Conservation (phyloP, 2,329 filamentous ascomycete species). For the Sporothrix brunneoviolacea region DNA sequence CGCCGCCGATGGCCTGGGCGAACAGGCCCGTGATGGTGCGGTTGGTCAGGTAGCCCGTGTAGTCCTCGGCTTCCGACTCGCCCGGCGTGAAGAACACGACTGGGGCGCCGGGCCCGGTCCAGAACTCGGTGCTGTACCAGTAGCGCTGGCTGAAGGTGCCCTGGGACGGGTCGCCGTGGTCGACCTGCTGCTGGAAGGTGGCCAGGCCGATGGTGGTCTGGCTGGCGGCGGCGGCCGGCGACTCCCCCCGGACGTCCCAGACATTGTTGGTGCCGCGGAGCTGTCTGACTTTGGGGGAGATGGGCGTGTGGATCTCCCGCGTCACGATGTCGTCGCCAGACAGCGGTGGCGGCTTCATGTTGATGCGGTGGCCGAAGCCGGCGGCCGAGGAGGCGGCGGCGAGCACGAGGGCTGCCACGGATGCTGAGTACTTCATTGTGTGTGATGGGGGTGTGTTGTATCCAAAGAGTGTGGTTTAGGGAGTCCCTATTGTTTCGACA, state of each 20-base stretch:
- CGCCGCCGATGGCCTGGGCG: constrained; percentile 33
- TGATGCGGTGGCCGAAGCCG: constrained; percentile 2
- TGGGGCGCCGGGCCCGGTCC: constrained; percentile 34
- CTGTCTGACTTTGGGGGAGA: neutral
- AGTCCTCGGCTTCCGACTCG: constrained; percentile 29
- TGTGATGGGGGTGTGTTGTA: neutral
- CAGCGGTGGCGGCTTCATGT: constrained; percentile 11
- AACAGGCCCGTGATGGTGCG: constrained; percentile 32
- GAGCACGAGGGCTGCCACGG: constrained; percentile 7
- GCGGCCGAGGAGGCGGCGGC: constrained; percentile 2
- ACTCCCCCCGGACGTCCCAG: neutral
- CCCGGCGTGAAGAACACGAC: constrained; percentile 36
- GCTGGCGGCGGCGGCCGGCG: neutral
- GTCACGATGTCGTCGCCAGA: neutral
- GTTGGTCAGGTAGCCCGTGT: constrained; percentile 44
- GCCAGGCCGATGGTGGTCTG: neutral
- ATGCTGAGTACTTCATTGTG: constrained; percentile 3
- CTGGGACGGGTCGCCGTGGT: constrained; percentile 33
- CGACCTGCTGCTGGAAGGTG: constrained; percentile 34
- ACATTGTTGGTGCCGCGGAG: constrained; percentile 13
- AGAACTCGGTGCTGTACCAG: constrained; percentile 35
- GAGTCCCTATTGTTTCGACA: too few relatives aligned
- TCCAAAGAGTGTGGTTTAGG: neutral
- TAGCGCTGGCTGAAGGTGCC: constrained; percentile 37
- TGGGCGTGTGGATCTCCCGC: neutral